phyloP scores from a whole-genome alignment of 805 yeast genomes.

The Kluyveromyces starmeri region DNA sequence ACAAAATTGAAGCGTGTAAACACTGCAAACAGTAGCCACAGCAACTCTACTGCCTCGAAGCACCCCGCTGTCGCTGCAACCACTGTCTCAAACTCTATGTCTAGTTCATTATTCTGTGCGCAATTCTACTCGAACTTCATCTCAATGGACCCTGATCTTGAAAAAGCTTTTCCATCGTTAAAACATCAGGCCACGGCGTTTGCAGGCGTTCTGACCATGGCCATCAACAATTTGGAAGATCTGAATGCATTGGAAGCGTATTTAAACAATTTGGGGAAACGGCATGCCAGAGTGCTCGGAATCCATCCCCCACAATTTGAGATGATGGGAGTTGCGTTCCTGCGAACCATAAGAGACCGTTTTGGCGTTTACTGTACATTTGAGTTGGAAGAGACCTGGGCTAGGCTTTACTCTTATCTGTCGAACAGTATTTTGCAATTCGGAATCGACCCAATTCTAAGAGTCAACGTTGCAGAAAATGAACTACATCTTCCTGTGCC shows the following conservation, averaged over 20 bases:
- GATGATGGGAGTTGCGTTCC: slow-evolving; percentile 63
- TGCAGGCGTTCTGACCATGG: slow-evolving; percentile 67
- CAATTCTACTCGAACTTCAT: slow-evolving; percentile 69
- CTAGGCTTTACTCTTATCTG: slow-evolving; percentile 56
- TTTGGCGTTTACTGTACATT: slow-evolving; percentile 43
- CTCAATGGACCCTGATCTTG: slow-evolving; percentile 50
- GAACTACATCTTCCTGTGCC: slow-evolving; percentile 19
- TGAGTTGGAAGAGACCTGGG: slow-evolving; percentile 63
- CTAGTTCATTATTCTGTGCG: slow-evolving; percentile 58
- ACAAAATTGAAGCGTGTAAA: background rate
- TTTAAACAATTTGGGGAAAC: slow-evolving; percentile 54
- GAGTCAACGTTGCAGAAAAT: slow-evolving; percentile 17
- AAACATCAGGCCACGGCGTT: slow-evolving; percentile 73
- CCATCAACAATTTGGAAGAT: slow-evolving; percentile 56
- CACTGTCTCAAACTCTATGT: slow-evolving; percentile 28
- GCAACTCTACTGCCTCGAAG: background rate
- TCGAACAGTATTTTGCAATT: slow-evolving; percentile 56
- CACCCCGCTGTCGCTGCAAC: slow-evolving; percentile 6
- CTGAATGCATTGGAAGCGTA: slow-evolving; percentile 49
- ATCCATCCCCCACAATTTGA: slow-evolving; percentile 62
- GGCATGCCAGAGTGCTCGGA: slow-evolving; percentile 68
- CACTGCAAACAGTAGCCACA: background rate
- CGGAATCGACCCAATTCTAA: slow-evolving; percentile 34
- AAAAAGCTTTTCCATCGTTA: slow-evolving; percentile 60
- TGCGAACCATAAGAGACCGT: slow-evolving; percentile 60